Conservation (phyloP, 129 eudicot genomes). For the Flaveria brownii region DNA sequence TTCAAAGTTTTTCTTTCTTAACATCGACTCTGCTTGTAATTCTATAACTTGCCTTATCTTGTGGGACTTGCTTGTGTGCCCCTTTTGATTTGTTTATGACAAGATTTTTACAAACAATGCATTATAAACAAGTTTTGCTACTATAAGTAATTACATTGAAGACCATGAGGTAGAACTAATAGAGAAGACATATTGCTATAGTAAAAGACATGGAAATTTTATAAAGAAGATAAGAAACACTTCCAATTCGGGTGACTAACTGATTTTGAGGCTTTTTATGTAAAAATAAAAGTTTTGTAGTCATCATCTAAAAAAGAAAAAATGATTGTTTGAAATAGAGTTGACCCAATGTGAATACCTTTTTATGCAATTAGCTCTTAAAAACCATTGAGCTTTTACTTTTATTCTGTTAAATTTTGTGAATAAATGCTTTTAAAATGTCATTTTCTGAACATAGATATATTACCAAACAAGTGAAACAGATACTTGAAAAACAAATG, state of each 20-base stretch:
- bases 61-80: background rate
- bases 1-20: background rate
- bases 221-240: background rate
- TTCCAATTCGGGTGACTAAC: background rate
- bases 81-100: background rate
- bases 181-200: background rate
- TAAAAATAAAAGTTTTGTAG: background rate
- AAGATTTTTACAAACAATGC: background rate
- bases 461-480: background rate
- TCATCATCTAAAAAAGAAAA: background rate
- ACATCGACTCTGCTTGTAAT: background rate
- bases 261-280: background rate
- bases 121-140: background rate
- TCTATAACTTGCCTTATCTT: background rate
- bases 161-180: constrained; percentile 6
- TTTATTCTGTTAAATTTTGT: background rate
- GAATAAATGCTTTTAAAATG: background rate
- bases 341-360: background rate
- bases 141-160: background rate
- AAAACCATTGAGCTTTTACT: background rate
- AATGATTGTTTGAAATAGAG: background rate
- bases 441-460: background rate
- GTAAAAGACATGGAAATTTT: background rate
- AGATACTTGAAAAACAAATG: background rate
- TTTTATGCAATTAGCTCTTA: background rate